phyloP scores from a whole-genome alignment of 2,329 filamentous ascomycete species.

The Fusarium piperis region DNA sequence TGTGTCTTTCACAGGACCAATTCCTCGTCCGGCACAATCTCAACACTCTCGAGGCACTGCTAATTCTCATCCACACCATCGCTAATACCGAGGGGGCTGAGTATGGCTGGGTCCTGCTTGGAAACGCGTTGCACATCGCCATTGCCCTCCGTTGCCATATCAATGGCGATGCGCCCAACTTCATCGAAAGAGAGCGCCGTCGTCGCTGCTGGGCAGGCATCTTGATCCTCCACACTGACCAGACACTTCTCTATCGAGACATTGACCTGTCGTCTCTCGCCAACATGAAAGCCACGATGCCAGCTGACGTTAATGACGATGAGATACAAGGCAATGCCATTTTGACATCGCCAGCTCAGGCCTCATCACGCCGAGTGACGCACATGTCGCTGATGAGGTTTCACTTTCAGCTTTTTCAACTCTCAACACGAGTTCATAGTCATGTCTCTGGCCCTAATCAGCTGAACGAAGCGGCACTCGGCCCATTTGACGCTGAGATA shows the following conservation, averaged over 20 bases:
- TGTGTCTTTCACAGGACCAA: slow-evolving; percentile 19
- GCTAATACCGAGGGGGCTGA: slow-evolving; percentile 20
- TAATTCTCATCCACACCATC: slow-evolving; percentile 22
- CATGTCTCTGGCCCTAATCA: slow-evolving; percentile 3
- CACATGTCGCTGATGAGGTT: slow-evolving; percentile 25
- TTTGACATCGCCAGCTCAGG: not conserved
- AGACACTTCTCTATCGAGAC: slow-evolving; percentile 28
- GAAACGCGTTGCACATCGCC: slow-evolving; percentile 22
- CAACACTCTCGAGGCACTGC: slow-evolving; percentile 22
- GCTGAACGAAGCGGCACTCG: not conserved
- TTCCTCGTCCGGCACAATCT: slow-evolving; percentile 27
- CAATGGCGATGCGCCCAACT: not conserved
- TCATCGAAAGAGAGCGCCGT: slow-evolving; percentile 21
- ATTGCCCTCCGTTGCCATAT: slow-evolving; percentile 25
- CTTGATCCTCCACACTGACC: slow-evolving; percentile 23
- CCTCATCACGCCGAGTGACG: not conserved
- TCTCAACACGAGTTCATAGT: slow-evolving; percentile 17
- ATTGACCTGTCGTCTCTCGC: slow-evolving; percentile 13
- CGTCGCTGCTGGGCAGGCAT: slow-evolving; percentile 34
- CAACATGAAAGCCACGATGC: slow-evolving; percentile 14
- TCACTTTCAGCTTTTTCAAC: slow-evolving; percentile 17
- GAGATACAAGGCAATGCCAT: slow-evolving; percentile 12
- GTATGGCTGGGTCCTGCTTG: slow-evolving; percentile 26
- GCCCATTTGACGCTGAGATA: not conserved
- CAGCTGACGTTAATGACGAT: slow-evolving; percentile 11